These are phyloP conservation scores for Aspergillus ochraceus DNA, from an alignment of 2,329 filamentous ascomycete species.

Conservation along the genomic window DNA sequence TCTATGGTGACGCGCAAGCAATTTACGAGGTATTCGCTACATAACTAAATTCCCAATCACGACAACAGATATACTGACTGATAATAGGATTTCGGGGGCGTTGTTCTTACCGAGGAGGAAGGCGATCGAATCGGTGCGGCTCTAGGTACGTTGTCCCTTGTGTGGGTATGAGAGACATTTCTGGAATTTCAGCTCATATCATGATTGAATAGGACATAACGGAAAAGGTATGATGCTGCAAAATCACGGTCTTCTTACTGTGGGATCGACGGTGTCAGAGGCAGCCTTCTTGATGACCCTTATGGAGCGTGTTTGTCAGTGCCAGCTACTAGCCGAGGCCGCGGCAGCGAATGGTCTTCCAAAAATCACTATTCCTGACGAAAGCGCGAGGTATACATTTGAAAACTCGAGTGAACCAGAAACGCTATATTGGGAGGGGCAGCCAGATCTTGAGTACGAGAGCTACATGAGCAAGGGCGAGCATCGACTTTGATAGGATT, in stretches of 20 bases:
- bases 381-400: conserved; percentile 42
- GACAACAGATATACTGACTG: too few relatives aligned
- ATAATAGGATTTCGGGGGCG: conserved; percentile 11
- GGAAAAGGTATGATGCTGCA: conserved; percentile 65
- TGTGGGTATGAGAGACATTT: too few relatives aligned
- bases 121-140: conserved; percentile 63
- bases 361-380: conserved; percentile 57
- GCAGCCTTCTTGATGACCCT: conserved; percentile 69
- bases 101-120: conserved; percentile 62
- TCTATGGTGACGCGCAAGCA: conserved; percentile 52
- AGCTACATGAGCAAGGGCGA: too few relatives aligned
- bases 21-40: conserved; percentile 10
- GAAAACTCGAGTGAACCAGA: neutral
- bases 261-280: conserved; percentile 71
- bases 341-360: conserved; percentile 55
- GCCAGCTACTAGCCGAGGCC: conserved; percentile 68
- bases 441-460: too few relatives aligned
- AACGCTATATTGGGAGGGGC: too few relatives aligned
- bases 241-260: conserved; percentile 72
- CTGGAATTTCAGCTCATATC: too few relatives aligned
- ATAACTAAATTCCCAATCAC: too few relatives aligned
- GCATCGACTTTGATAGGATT: too few relatives aligned
- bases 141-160: conserved; percentile 46
- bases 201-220: conserved; percentile 14
- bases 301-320: conserved; percentile 67